Evolutionary conservation across 176 grass and related monocot genomes (phyloP).

Genomic region (Rhynchospora pubera): DNA sequence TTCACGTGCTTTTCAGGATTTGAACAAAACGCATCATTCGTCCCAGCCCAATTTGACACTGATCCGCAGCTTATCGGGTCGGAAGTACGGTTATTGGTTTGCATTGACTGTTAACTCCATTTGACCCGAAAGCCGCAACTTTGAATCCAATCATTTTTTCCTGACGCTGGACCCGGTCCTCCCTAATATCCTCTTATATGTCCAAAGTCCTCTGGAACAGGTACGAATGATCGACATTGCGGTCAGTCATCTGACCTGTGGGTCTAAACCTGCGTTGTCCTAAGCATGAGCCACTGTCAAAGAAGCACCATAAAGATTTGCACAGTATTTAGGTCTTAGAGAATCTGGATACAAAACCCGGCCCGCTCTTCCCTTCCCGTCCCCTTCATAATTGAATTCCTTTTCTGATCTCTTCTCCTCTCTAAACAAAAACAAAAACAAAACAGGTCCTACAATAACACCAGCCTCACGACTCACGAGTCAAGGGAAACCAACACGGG

Average conservation of each 20-base stretch:
- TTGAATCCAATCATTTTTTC: no score
- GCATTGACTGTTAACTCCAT: no score
- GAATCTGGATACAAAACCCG: not conserved
- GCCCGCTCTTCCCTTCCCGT: not conserved
- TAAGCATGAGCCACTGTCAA: not conserved
- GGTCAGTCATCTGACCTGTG: no score
- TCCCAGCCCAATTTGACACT: no score
- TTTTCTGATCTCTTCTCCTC: not conserved
- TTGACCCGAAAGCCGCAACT: no score
- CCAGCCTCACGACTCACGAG: not conserved
- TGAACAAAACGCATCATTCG: no score
- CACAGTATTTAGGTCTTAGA: not conserved
- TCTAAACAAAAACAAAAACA: not conserved
- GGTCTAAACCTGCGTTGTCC: no score
- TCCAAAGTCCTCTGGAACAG: not conserved
- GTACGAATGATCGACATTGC: not conserved
- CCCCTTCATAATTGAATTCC: constrained; percentile 10
- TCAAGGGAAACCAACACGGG: not conserved
- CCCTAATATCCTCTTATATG: no score
- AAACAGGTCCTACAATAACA: not conserved
- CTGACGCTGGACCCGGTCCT: no score
- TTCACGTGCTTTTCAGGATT: no score
- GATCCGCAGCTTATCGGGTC: no score
- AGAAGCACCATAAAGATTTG: not conserved
- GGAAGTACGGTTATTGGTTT: no score